These are phyloP conservation scores for Stromatinia cepivora DNA, from an alignment of 2,329 filamentous ascomycete genomes.

Conservation along the genomic window DNA sequence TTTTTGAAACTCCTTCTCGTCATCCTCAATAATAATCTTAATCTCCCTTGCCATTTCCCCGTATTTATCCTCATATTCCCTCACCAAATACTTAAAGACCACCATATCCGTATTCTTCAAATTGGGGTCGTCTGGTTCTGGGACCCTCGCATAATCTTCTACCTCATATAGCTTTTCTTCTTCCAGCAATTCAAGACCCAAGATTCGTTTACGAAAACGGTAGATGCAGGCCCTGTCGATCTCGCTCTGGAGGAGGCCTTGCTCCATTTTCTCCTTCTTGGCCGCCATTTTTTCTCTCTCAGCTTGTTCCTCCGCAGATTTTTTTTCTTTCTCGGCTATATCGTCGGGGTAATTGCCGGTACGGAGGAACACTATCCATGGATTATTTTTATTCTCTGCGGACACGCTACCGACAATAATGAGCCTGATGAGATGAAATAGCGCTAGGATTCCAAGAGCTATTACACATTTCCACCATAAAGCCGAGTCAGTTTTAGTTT, in stretches of 20 bases:
- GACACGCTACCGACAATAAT: not conserved
- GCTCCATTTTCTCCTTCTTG: not conserved
- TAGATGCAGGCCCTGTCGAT: not conserved
- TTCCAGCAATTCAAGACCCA: not conserved
- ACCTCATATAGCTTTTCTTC: not conserved
- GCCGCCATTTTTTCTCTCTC: not conserved
- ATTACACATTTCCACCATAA: not conserved
- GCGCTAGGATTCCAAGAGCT: not conserved
- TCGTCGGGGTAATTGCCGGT: not conserved
- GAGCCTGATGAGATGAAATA: not conserved
- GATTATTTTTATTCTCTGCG: not conserved
- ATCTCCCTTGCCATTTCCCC: rapidly evolving
- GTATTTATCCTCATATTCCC: not conserved
- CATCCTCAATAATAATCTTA: not conserved
- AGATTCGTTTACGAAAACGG: not conserved
- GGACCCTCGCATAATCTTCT: not conserved
- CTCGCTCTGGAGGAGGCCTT: rapidly evolving
- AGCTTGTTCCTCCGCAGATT: not conserved
- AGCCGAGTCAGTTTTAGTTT: not conserved
- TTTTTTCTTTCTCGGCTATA: not conserved
- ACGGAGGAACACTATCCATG: not conserved
- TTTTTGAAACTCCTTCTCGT: no score
- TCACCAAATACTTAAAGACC: not conserved
- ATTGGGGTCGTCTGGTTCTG: no score
- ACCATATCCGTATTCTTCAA: not conserved